Conservation (phyloP, 2,329 filamentous ascomycete genomes). For the Talaromyces marneffei region DNA sequence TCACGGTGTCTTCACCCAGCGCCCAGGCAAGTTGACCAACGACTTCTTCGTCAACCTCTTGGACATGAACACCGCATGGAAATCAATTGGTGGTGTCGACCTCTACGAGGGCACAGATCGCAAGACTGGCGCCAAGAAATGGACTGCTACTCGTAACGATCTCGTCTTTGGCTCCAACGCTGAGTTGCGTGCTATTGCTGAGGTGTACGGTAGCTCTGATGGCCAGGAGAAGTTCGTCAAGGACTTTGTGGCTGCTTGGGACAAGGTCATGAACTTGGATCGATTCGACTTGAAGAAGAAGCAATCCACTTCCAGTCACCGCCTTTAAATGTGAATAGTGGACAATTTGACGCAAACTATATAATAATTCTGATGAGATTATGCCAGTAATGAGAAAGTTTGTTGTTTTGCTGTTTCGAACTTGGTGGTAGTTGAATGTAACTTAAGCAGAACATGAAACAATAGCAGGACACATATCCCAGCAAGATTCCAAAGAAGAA, state of each 20-base stretch:
- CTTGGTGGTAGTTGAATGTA: not conserved
- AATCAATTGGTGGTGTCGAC: slow-evolving; percentile 46
- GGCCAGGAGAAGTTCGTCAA: slow-evolving; percentile 59
- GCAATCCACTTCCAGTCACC: not conserved
- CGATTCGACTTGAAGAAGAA: slow-evolving; percentile 54
- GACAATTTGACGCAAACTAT: not conserved
- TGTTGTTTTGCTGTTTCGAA: not conserved
- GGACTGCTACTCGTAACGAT: slow-evolving; percentile 63
- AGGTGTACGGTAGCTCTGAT: slow-evolving; percentile 62
- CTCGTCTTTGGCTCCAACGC: slow-evolving; percentile 68
- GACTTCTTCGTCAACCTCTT: slow-evolving; percentile 80
- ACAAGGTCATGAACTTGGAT: slow-evolving; percentile 69
- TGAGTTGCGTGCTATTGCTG: slow-evolving; percentile 64
- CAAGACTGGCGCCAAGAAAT: slow-evolving; percentile 61
- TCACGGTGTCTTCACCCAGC: slow-evolving; percentile 62
- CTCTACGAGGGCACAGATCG: slow-evolving; percentile 60
- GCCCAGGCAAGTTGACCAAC: slow-evolving; percentile 64
- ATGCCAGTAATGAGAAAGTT: not conserved
- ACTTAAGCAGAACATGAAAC: not conserved
- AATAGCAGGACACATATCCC: not conserved
- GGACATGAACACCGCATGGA: slow-evolving; percentile 62
- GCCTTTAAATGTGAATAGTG: not conserved
- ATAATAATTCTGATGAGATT: not conserved
- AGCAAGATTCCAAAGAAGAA: no score
- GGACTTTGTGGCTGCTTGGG: slow-evolving; percentile 67